Evolutionary conservation across 768 basidiomycete genomes (phyloP).

Genomic region (Strobilomyces dryophilus): DNA sequence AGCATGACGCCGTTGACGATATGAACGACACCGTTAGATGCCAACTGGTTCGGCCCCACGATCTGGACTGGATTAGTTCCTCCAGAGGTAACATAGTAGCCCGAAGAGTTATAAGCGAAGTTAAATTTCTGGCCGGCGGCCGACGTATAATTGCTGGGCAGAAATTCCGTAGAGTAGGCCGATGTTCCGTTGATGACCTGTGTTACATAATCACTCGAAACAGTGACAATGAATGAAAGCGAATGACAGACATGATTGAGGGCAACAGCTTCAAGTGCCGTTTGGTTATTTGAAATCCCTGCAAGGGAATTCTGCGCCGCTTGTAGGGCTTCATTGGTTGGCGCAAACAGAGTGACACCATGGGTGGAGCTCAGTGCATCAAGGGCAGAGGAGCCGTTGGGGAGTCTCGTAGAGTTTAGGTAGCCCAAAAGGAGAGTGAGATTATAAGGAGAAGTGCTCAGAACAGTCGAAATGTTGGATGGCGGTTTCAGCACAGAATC

Average conservation of each 20-base stretch:
- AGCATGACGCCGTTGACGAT: constrained; percentile 52
- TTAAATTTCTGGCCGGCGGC: constrained; percentile 53
- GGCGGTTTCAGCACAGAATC: constrained; percentile 53
- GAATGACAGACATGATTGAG: constrained; percentile 52
- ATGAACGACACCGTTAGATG: constrained; percentile 68
- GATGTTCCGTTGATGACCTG: constrained; percentile 67
- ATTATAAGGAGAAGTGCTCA: constrained; percentile 37
- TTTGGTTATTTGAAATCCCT: constrained; percentile 39
- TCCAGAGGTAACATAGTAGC: constrained; percentile 47
- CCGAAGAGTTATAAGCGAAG: constrained; percentile 52
- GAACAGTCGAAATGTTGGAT: constrained; percentile 38
- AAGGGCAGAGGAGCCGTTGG: constrained; percentile 23
- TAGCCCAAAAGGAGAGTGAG: constrained; percentile 31
- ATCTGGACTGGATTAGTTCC: constrained; percentile 49
- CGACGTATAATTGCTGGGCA: constrained; percentile 41
- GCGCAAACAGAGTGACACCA: constrained; percentile 69
- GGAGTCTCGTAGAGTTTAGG: constrained; percentile 18
- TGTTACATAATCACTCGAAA: not conserved
- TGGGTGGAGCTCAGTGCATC: constrained; percentile 32
- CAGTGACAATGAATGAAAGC: not conserved
- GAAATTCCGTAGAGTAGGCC: constrained; percentile 54
- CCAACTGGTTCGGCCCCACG: constrained; percentile 53
- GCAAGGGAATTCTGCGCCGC: constrained; percentile 32
- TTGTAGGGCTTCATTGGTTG: constrained; percentile 48
- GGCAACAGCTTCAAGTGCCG: constrained; percentile 43